Conservation (phyloP, 306 rosid species). For the Cucumis cinereus region DNA sequence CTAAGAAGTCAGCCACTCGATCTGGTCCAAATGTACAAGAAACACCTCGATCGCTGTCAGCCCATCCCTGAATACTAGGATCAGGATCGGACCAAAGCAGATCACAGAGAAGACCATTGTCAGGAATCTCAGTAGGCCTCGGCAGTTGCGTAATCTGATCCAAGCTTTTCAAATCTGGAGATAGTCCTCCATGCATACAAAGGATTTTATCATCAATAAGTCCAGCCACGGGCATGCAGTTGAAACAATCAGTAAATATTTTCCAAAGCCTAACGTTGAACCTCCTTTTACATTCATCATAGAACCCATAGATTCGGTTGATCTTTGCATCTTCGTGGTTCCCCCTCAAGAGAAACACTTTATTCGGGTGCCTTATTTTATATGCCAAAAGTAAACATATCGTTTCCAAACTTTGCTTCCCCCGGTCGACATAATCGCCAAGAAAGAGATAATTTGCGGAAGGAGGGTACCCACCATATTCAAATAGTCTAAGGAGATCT, state of each 20-base stretch:
- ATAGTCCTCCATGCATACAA: conserved; percentile 63
- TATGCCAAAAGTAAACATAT: conserved; percentile 69
- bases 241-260: conserved; percentile 63
- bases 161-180: conserved; percentile 47
- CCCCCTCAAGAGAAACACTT: conserved; percentile 45
- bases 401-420: conserved; percentile 73
- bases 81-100: conserved; percentile 73
- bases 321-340: conserved; percentile 75
- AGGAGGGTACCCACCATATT: conserved; percentile 54
- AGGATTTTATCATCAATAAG: conserved; percentile 48
- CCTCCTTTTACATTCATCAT: conserved; percentile 70
- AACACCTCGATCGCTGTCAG: conserved; percentile 53
- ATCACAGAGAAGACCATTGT: conserved; percentile 55
- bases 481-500: conserved; percentile 52
- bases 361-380: conserved; percentile 53
- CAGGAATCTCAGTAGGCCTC: conserved; percentile 59
- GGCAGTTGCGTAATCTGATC: conserved; percentile 45
- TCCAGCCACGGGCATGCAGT: conserved; percentile 63
- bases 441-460: conserved; percentile 53
- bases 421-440: conserved; percentile 67
- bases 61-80: conserved; percentile 41
- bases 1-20: conserved; percentile 34
- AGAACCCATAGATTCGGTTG: conserved; percentile 58
- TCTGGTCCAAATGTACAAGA: conserved; percentile 54
- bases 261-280: conserved; percentile 68